Evolutionary conservation across 2,329 filamentous ascomycete genomes (phyloP).

Genomic region (Monosporascus sp.): DNA sequence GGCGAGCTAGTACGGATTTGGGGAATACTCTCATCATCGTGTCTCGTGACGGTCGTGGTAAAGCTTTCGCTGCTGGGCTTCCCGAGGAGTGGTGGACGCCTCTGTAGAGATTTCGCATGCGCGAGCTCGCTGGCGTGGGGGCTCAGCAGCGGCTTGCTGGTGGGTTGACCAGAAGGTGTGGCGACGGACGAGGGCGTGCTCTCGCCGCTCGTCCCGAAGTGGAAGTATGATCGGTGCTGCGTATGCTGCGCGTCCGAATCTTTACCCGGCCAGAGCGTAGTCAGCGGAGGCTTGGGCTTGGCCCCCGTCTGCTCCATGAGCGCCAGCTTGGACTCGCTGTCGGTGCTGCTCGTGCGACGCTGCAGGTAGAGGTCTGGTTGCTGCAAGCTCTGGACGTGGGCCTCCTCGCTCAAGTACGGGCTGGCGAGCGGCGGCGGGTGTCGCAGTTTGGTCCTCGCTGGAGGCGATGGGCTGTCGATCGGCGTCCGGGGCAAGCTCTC

Average conservation of each 20-base stretch:
- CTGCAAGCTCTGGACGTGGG: slow-evolving; percentile 44
- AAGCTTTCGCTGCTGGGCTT: background rate
- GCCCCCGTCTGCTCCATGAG: background rate
- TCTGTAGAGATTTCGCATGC: background rate
- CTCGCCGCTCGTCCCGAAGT: background rate
- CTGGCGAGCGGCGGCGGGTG: slow-evolving; percentile 27
- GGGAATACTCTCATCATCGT: background rate
- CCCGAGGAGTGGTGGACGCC: background rate
- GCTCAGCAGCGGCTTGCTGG: background rate
- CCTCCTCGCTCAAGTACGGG: slow-evolving; percentile 42
- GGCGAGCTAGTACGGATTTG: background rate
- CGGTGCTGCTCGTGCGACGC: slow-evolving; percentile 2
- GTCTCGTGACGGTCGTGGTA: background rate
- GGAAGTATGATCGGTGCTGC: background rate
- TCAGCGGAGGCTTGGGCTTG: background rate
- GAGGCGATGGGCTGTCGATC: background rate
- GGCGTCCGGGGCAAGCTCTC: slow-evolving; percentile 6
- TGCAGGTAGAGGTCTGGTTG: slow-evolving; percentile 11
- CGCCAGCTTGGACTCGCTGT: slow-evolving; percentile 2
- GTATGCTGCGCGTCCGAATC: background rate
- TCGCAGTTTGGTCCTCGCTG: background rate
- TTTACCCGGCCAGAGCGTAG: background rate
- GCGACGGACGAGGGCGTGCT: background rate
- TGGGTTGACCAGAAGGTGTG: background rate
- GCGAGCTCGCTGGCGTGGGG: background rate